Evolutionary conservation across 345 rosid genomes (phyloP).

Genomic region (Erysimum cheiranthoides): DNA sequence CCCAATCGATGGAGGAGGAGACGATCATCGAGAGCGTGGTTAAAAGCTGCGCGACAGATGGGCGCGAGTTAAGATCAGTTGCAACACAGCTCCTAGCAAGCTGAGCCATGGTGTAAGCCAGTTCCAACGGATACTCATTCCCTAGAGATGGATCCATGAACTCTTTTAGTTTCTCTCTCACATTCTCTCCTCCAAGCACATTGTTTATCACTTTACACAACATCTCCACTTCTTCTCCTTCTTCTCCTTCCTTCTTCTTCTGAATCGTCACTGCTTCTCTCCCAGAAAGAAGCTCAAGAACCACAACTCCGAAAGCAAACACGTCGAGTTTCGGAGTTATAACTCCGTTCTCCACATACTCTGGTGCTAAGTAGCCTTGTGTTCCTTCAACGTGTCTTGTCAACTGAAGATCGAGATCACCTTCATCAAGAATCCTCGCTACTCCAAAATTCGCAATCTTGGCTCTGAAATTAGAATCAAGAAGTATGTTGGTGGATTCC

Average conservation of each 20-base stretch:
- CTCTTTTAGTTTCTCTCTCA: slow-evolving; percentile 61
- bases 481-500: slow-evolving; percentile 76
- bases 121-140: slow-evolving; percentile 73
- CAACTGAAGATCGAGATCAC: slow-evolving; percentile 59
- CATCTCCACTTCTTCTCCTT: slow-evolving; percentile 44
- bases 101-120: slow-evolving; percentile 81
- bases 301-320: slow-evolving; percentile 80
- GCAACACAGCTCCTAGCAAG: slow-evolving; percentile 72
- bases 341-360: slow-evolving; percentile 87
- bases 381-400: slow-evolving; percentile 87
- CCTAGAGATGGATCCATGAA: slow-evolving; percentile 70
- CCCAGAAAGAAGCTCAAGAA: slow-evolving; percentile 85
- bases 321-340: slow-evolving; percentile 84
- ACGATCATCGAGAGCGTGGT: slow-evolving; percentile 68
- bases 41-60: slow-evolving; percentile 58
- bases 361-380: slow-evolving; percentile 91
- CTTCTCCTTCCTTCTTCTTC: slow-evolving; percentile 8
- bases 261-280: slow-evolving; percentile 61
- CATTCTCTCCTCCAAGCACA: slow-evolving; percentile 79
- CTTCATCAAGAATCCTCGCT: slow-evolving; percentile 62
- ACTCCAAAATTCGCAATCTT: slow-evolving; percentile 79
- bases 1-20: slow-evolving; percentile 83
- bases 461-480: slow-evolving; percentile 75
- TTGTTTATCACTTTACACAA: slow-evolving; percentile 52
- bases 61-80: slow-evolving; percentile 67